These are phyloP conservation scores for Mayamaea pseudoterrestris DNA, from an alignment of 108 stramenopile species.

Conservation along the genomic window DNA sequence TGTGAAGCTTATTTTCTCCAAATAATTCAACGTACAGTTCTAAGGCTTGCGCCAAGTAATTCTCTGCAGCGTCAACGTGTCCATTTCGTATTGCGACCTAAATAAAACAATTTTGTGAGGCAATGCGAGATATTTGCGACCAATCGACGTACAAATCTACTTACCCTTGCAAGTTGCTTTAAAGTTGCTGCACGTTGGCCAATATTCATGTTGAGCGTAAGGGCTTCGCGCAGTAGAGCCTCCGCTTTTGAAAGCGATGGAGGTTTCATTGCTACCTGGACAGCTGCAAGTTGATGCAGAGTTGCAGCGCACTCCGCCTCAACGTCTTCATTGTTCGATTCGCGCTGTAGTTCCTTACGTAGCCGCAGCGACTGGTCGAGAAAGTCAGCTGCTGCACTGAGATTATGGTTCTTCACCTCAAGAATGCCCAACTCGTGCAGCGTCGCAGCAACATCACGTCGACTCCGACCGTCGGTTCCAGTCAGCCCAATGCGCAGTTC, in stretches of 20 bases:
- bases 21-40: constrained; percentile 49
- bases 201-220: constrained; percentile 35
- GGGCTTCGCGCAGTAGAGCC: constrained; percentile 35
- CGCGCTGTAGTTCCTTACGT: constrained; percentile 17
- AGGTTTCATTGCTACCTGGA: constrained; percentile 45
- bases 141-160: too few species aligned
- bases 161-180: constrained; percentile 52
- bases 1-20: constrained; percentile 38
- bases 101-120: too few species aligned
- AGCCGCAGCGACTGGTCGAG: constrained; percentile 31
- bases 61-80: constrained; percentile 30
- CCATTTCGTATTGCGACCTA: constrained; percentile 50
- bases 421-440: constrained; percentile 49
- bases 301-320: constrained; percentile 39
- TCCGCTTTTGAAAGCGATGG: constrained; percentile 39
- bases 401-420: constrained; percentile 50
- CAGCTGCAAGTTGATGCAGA: constrained; percentile 51
- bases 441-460: constrained; percentile 14
- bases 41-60: constrained; percentile 35
- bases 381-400: constrained; percentile 29
- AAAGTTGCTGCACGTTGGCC: constrained; percentile 57
- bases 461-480: constrained; percentile 4
- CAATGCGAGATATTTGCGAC: too few species aligned
- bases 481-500: constrained; percentile 8
- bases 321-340: constrained; percentile 5